Percentiles rank a stretch among this genome's conserved stretches.
Evolutionary conservation across 2,329 filamentous ascomycete genomes (phyloP).

Genomic region (Chaetomiaceae sp.): DNA sequence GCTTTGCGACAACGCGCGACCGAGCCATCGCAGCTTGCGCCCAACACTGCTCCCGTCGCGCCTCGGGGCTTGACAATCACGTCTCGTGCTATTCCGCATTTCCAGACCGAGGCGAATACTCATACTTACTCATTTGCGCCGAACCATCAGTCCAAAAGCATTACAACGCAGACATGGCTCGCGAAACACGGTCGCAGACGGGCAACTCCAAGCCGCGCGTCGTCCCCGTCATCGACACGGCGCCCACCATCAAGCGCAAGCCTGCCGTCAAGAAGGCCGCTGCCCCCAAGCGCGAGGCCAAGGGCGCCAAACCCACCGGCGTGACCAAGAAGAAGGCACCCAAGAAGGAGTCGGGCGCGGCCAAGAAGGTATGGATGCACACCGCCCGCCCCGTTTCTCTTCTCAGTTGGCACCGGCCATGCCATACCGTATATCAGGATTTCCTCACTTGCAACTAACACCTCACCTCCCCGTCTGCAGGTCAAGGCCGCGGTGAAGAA

Average conservation of each 20-base stretch:
- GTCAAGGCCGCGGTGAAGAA: slow-evolving; percentile 31
- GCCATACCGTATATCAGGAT: too few relatives aligned
- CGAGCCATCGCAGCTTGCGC: background rate
- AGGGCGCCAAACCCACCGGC: slow-evolving; percentile 31
- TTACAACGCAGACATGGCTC: slow-evolving; percentile 36
- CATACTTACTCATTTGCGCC: slow-evolving; percentile 4
- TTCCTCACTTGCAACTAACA: slow-evolving; percentile 3
- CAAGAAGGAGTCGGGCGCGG: slow-evolving; percentile 33
- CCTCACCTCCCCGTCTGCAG: slow-evolving; percentile 12
- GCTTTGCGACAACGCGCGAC: slow-evolving; percentile 5
- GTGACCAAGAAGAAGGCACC: slow-evolving; percentile 37
- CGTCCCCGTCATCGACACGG: slow-evolving; percentile 45
- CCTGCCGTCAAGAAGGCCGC: slow-evolving; percentile 19
- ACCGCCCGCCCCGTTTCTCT: too few relatives aligned
- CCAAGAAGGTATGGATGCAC: slow-evolving; percentile 30
- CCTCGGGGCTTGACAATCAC: too few relatives aligned
- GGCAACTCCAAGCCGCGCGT: slow-evolving; percentile 51
- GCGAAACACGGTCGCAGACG: slow-evolving; percentile 48
- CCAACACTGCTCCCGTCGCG: slow-evolving; percentile 1
- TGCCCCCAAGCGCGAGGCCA: slow-evolving; percentile 24
- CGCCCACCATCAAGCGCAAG: slow-evolving; percentile 41
- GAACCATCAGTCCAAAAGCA: background rate
- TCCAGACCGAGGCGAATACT: background rate
- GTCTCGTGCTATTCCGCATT: too few relatives aligned
- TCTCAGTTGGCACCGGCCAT: too few relatives aligned